Base-by-base conservation (phyloP, 176 grass and related monocot species). In the Pontederia crassipes region DNA sequence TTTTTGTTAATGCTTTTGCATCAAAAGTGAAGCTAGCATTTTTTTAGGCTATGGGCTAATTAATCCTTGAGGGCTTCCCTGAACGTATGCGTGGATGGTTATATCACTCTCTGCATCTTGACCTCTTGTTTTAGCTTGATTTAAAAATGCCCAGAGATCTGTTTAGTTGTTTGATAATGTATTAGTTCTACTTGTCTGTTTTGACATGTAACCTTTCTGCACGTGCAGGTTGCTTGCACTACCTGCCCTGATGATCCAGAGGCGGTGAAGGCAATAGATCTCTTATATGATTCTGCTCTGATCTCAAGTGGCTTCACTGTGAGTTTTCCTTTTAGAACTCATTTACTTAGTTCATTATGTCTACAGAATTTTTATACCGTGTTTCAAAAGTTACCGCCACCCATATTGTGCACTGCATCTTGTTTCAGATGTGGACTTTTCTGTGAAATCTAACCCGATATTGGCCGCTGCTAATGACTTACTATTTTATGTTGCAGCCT, bases 221-320 rank as follows among this genome's bases (percentile, higher is more conserved):
- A 64, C 74, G 75, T 65, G 59, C 73, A 98, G 93, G 76, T 47
- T 61, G 93, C 87, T 1, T 91, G 81, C 80, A 80, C 66, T 72
- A 75, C 11, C 48, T 78, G 54, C 52, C 87, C 93, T 56, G 93
- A 97, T 27, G 87, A 97, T 59, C 59, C 78, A 9, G 87, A 97
- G 81, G 93, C 87, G 64, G 61, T 88, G 11, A 85, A 56, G 67
- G 87, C 81, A 70, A 54, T 97, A 0, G 93, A 97, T 82, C 54
- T 97, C 52, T 84, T 97, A 57, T 97, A 88, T 69, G 87, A 97
- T 74, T 91, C 87, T 12, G 85, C 93, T 79, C 81, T 97, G 68
- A 91, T 97, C 64, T 97, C 92, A 71, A 91, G 87, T 32, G 92
- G 92, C 40, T 97, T 97, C 66, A 85, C 84, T 14, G 92, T 97